Conservation (phyloP, 768 basidiomycete genomes). For the Cystobasidiopsis lactophilus region DNA sequence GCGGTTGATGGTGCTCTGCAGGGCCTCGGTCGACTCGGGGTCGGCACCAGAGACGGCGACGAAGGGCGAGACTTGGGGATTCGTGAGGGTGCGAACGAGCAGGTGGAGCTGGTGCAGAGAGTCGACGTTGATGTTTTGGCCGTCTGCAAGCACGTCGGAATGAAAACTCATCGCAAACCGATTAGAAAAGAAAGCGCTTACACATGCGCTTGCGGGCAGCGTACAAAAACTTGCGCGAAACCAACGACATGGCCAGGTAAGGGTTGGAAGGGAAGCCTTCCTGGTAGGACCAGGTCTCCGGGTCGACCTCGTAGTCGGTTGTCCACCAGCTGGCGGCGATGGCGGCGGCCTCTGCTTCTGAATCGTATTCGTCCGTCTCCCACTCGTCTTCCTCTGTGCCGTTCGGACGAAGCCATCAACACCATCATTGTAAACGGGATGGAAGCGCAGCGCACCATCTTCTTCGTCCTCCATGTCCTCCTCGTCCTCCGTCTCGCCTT, state of each 20-base stretch:
- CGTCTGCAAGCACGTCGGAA: background rate
- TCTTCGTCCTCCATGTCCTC: too few relatives aligned
- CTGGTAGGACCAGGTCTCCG: slow-evolving; percentile 6
- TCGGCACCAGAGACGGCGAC: background rate
- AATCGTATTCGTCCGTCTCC: background rate
- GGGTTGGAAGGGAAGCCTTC: slow-evolving; percentile 17
- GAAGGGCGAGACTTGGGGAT: background rate
- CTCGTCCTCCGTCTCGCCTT: too few relatives aligned
- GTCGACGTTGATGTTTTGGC: background rate
- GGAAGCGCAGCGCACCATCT: too few relatives aligned
- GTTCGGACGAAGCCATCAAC: too few relatives aligned
- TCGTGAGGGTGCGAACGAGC: slow-evolving; percentile 6
- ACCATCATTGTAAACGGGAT: too few relatives aligned
- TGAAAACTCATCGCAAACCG: too few relatives aligned
- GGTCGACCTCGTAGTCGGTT: background rate
- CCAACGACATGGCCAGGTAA: slow-evolving; percentile 14
- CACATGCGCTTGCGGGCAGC: slow-evolving; percentile 14
- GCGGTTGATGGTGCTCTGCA: too few relatives aligned
- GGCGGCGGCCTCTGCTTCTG: background rate
- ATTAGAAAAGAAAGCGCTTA: too few relatives aligned
- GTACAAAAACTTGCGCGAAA: slow-evolving; percentile 17
- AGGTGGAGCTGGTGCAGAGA: slow-evolving; percentile 3
- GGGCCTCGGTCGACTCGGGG: too few relatives aligned
- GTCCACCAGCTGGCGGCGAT: background rate
- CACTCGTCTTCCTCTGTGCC: background rate